phyloP scores from a whole-genome alignment of 352 stramenopile genomes.

The Phytophthora constricta region DNA sequence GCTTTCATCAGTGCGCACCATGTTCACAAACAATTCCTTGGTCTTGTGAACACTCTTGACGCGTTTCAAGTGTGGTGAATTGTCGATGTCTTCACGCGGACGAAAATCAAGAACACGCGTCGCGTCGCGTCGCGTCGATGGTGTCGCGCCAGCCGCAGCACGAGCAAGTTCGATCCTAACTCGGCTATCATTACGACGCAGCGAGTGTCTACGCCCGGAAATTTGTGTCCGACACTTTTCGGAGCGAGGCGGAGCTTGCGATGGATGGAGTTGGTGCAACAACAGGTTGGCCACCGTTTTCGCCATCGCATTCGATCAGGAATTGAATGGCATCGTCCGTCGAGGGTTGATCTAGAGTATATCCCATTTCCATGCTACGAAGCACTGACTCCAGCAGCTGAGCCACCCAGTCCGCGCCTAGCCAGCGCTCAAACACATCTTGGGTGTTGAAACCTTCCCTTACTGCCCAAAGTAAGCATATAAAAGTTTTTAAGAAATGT shows the following conservation, averaged over 20 bases:
- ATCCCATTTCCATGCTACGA: conserved; percentile 73
- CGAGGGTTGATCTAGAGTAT: conserved; percentile 45
- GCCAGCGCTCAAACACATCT: conserved; percentile 66
- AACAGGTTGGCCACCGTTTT: conserved; percentile 2
- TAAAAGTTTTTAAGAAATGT: conserved; percentile 73
- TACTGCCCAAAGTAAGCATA: conserved; percentile 63
- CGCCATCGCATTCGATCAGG: conserved; percentile 47
- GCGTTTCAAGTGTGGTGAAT: conserved; percentile 3
- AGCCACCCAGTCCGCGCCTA: conserved; percentile 54
- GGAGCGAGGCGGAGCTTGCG: conserved; percentile 11
- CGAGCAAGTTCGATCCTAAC: conserved; percentile 15
- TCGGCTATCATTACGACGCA: conserved; percentile 6
- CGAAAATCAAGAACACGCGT: conserved; percentile 14
- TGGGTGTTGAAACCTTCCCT: conserved; percentile 83
- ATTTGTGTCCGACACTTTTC: conserved; percentile 15
- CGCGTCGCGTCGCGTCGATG: conserved; percentile 4
- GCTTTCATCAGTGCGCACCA: conserved; percentile 15
- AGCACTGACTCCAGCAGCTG: conserved; percentile 72
- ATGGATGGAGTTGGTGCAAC: conserved; percentile 3
- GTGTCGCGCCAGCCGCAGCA: conserved; percentile 15
- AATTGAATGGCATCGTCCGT: conserved; percentile 71
- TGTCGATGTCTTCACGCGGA: conserved; percentile 4
- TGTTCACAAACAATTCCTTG: conserved; percentile 60
- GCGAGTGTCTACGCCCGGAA: conserved; percentile 14
- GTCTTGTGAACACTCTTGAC: conserved; percentile 60